phyloP scores from a whole-genome alignment of 805 yeast species.

The Metschnikowia lunata region DNA sequence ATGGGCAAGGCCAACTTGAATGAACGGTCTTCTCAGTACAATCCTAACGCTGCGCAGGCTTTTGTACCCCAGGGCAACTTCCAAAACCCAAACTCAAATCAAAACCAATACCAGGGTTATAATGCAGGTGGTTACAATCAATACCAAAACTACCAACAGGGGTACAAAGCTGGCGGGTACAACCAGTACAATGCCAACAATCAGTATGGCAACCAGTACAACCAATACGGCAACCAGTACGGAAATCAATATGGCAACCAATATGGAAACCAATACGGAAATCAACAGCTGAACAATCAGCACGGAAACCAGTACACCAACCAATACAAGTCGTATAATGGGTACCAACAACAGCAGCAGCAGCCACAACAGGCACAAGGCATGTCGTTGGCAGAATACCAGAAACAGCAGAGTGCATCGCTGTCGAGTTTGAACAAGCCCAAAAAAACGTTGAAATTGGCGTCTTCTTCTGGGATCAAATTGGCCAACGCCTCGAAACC shows the following conservation, averaged over 20 bases:
- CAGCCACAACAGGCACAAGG: conserved; percentile 28
- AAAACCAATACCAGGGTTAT: conserved; percentile 7
- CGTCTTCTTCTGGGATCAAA: conserved; percentile 61
- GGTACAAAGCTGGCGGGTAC: conserved; percentile 4
- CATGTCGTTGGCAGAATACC: conserved; percentile 79
- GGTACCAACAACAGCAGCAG: conserved; percentile 15
- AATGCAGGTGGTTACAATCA: conserved; percentile 7
- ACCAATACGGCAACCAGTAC: conserved; percentile 21
- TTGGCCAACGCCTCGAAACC: conserved; percentile 35
- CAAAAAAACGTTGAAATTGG: conserved; percentile 65
- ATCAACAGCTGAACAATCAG: conserved; percentile 16
- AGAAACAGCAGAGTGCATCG: conserved; percentile 55
- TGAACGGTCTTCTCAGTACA: conserved; percentile 27
- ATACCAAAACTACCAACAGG: conserved; percentile 9
- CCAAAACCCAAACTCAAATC: conserved; percentile 2
- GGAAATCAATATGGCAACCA: conserved; percentile 19
- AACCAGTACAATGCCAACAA: conserved; percentile 15
- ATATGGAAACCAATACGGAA: conserved; percentile 16
- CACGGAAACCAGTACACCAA: conserved; percentile 23
- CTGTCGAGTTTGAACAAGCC: conserved; percentile 47
- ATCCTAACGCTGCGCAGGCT: conserved; percentile 47
- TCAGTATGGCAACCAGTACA: conserved; percentile 22
- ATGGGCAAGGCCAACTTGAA: conserved; percentile 41
- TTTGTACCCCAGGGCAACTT: conserved; percentile 44
- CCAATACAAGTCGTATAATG: conserved; percentile 17